Evolutionary conservation across 2,329 filamentous ascomycete genomes (phyloP), one percentile per base, ranked within the genome.

Genomic region (Botrytis galanthina): DNA sequence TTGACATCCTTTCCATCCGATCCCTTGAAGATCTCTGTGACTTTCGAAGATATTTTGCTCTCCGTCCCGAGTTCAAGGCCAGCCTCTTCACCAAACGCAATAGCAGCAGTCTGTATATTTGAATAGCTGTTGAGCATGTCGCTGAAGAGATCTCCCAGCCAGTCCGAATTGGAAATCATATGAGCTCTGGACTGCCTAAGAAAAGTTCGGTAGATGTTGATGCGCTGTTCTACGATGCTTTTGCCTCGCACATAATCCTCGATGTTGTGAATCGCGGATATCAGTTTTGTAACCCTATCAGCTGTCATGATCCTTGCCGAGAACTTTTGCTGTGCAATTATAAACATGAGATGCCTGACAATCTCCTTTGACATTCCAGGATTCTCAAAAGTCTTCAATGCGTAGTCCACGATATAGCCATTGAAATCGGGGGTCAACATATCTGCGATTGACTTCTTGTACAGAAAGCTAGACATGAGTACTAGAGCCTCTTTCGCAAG

Each of bases 261-360:
- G 51, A 98, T 89, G 10, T 87, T 88, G 80, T 93, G 89, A 12
- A 98, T 83, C 0, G 90, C 88, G 1, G 87, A 84, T 18, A 99
- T 85, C 20, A 98, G 84, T 54, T 90, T 90, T 46, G 90, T 89
- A 1, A 93, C 88, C 70, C 93, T 89, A 66, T 92, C 88, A 6
- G 85, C 82, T 0, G 90, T 95, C 88, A 97, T 92, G 51, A 94
- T 87, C 76, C 91, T 92, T 1, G 88, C 77, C 0, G 90, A 84
- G 77, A 98, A 97, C 75, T 90, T 92, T 79, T 98, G 95, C 63
- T 92, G 89, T 62, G 91, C 92, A 22, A 97, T 85, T 9, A 97
- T 87, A 75, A 94, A 91, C 85, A 98, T 90, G 77, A 97, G 87
- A 77, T 93, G 91, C 51, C 92, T 92, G 44, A 92, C 86, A 16